phyloP scores from a whole-genome alignment of 2,329 filamentous ascomycete genomes.

The Chaetomium globosum region DNA sequence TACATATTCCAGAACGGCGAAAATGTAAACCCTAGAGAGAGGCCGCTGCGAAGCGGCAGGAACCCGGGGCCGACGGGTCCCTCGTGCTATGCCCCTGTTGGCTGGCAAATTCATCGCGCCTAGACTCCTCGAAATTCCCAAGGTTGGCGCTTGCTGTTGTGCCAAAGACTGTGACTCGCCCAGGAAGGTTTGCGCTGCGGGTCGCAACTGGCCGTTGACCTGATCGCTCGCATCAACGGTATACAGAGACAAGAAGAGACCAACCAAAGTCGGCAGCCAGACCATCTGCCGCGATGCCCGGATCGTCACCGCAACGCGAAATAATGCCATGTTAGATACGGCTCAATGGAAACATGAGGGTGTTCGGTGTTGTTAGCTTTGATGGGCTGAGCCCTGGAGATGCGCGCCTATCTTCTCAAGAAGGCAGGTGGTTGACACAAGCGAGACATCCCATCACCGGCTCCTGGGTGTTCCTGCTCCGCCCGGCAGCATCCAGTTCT shows the following conservation, averaged over 20 bases:
- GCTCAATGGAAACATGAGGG: neutral
- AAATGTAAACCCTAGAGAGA: neutral
- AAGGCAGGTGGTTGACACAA: conserved; percentile 27
- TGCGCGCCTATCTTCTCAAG: conserved; percentile 21
- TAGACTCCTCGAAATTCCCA: conserved; percentile 24
- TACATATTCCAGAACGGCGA: conserved; percentile 10
- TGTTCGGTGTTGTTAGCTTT: neutral
- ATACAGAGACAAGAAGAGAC: neutral
- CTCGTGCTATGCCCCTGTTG: conserved; percentile 8
- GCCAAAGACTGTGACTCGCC: conserved; percentile 15
- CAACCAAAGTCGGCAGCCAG: neutral
- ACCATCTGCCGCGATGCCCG: conserved; percentile 6
- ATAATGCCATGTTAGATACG: neutral
- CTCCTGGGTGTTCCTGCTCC: conserved; percentile 18
- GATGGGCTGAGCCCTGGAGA: conserved; percentile 9
- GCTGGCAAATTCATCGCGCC: conserved; percentile 22
- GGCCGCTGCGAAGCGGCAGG: conserved; percentile 11
- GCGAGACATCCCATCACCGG: conserved; percentile 22
- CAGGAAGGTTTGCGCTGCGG: conserved; percentile 14
- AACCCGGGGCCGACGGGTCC: conserved; percentile 13
- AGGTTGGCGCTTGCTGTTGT: conserved; percentile 29
- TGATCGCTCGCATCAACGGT: conserved; percentile 17
- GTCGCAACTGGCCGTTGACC: conserved; percentile 20
- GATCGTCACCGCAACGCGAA: conserved; percentile 8
- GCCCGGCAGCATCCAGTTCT: neutral